A percentile compares a stretch with the other conserved stretches of the same genome.
Evolutionary conservation across 768 basidiomycete genomes (phyloP).

Genomic region (Termitomyces sp.): DNA sequence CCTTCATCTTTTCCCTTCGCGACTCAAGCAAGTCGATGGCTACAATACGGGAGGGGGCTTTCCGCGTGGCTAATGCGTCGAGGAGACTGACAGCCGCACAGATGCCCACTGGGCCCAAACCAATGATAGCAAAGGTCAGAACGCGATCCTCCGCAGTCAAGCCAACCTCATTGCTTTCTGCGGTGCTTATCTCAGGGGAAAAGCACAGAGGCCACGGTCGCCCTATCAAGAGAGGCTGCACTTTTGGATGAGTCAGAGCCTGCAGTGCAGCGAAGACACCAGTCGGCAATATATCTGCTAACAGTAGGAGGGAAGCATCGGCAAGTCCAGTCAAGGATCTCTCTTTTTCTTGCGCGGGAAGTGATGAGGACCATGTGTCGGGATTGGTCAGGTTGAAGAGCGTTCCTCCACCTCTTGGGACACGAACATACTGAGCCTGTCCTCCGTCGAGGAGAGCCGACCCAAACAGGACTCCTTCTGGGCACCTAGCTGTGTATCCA

Average conservation of each 20-base stretch:
- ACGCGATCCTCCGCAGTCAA: conserved; percentile 41
- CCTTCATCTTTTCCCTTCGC: conserved; percentile 54
- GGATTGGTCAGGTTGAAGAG: conserved; percentile 58
- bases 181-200: conserved; percentile 14
- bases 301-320: conserved; percentile 63
- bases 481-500: conserved; percentile 70
- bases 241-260: conserved; percentile 68
- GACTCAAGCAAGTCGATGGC: conserved; percentile 57
- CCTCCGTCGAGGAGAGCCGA: conserved; percentile 62
- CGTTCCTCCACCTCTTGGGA: conserved; percentile 77
- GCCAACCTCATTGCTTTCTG: conserved; percentile 23
- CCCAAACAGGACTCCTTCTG: conserved; percentile 58
- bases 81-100: conserved; percentile 63
- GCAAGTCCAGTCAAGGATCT: conserved; percentile 37
- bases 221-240: conserved; percentile 52
- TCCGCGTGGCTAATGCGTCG: conserved; percentile 45
- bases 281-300: conserved; percentile 78
- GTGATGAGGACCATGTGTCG: conserved; percentile 36
- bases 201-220: conserved; percentile 54
- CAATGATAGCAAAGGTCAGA: conserved; percentile 62
- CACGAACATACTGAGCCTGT: conserved; percentile 75
- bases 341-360: conserved; percentile 29
- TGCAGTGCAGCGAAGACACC: conserved; percentile 74
- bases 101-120: conserved; percentile 76
- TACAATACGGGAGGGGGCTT: conserved; percentile 48